Conservation (phyloP, 148 eudicot genomes). For the Arctostaphylos glauca region DNA sequence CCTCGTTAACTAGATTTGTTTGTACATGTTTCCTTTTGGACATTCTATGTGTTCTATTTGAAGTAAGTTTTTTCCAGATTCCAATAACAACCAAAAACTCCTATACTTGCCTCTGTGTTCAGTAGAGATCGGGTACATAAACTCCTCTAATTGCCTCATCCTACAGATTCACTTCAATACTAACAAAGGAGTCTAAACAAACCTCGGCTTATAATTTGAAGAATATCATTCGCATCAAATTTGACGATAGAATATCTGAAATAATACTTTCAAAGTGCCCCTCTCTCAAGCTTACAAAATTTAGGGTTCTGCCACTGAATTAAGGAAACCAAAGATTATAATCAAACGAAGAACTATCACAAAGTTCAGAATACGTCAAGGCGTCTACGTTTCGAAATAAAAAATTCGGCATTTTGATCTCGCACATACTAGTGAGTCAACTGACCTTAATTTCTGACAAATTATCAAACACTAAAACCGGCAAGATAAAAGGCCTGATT, state of each 20-base stretch:
- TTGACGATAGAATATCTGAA: neutral
- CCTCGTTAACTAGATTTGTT: no score
- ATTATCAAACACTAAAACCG: neutral
- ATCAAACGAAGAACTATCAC: neutral
- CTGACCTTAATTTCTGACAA: neutral
- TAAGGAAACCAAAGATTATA: neutral
- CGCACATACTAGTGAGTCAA: neutral
- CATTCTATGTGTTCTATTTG: neutral
- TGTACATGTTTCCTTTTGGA: neutral
- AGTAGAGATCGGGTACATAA: neutral
- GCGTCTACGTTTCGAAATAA: neutral
- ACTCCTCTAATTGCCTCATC: neutral
- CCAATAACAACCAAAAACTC: neutral
- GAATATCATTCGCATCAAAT: neutral
- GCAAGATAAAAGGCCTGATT: neutral
- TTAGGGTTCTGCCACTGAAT: neutral
- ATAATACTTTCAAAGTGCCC: neutral
- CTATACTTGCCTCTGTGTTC: neutral
- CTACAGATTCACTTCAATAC: neutral
- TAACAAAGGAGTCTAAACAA: neutral
- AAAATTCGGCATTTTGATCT: neutral
- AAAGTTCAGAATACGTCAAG: neutral
- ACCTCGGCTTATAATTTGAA: neutral
- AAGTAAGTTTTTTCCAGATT: neutral
- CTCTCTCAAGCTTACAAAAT: neutral